A percentile compares a stretch with the other conserved stretches of the same genome.
Conservation (phyloP, 2,329 filamentous ascomycete genomes). For the Fusarium temperatum region DNA sequence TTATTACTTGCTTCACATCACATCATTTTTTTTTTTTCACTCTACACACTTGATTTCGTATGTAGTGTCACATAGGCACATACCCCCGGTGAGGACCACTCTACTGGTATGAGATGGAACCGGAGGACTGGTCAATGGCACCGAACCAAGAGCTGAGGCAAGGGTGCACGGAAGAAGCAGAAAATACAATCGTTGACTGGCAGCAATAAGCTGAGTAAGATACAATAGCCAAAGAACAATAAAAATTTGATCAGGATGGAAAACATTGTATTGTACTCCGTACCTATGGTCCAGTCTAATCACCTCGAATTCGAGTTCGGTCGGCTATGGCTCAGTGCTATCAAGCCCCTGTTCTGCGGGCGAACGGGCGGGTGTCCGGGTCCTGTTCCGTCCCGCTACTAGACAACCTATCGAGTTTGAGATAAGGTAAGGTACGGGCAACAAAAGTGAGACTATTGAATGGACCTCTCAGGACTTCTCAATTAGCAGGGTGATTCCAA, state of each 20-base stretch:
- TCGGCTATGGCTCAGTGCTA: background rate
- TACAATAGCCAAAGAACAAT: background rate
- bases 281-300: background rate
- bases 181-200: constrained; percentile 25
- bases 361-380: constrained; percentile 20
- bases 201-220: constrained; percentile 6
- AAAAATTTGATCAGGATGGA: background rate
- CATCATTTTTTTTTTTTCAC: constrained; percentile 3
- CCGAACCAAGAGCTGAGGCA: constrained; percentile 8
- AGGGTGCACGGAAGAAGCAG: background rate
- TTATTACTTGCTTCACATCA: constrained; percentile 9
- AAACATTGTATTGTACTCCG: background rate
- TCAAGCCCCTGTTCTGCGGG: background rate
- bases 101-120: constrained; percentile 26
- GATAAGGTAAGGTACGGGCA: constrained; percentile 4
- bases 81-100: constrained; percentile 28
- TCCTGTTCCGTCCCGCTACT: constrained; percentile 9
- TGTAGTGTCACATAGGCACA: constrained; percentile 32
- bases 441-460: constrained; percentile 11
- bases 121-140: constrained; percentile 26
- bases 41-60: background rate
- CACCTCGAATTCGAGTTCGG: background rate
- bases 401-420: constrained; percentile 15
- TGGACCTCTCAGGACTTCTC: background rate
- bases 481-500: background rate